A percentile compares a stretch with the other conserved stretches of the same genome.
Conservation (phyloP, 768 basidiomycete genomes). For the Boletus vinaceobasis region DNA sequence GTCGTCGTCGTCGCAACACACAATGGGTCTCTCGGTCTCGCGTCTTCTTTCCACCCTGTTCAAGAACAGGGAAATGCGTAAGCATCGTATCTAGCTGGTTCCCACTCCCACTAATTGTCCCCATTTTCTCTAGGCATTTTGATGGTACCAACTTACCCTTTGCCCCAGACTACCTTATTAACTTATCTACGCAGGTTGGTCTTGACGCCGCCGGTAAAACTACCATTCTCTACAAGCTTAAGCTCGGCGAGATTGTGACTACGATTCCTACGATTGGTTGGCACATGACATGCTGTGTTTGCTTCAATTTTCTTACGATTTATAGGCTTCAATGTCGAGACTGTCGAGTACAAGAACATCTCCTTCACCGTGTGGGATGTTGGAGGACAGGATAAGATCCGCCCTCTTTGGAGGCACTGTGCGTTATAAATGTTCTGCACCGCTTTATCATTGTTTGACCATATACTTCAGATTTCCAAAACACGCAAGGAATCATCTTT, state of each 20-base stretch:
- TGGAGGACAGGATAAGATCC: slow-evolving; percentile 99
- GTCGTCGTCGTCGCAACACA: slow-evolving; percentile 34
- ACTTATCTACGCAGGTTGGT: slow-evolving; percentile 65
- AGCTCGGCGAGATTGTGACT: slow-evolving; percentile 99
- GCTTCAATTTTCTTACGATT: slow-evolving; percentile 13
- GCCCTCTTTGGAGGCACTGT: slow-evolving; percentile 99
- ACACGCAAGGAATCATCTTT: slow-evolving; percentile 99
- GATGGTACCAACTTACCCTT: slow-evolving; percentile 59
- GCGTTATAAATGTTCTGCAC: slow-evolving; percentile 35
- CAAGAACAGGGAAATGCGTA: slow-evolving; percentile 99
- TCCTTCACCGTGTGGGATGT: slow-evolving; percentile 99
- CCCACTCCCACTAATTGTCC: slow-evolving; percentile 22
- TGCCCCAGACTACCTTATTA: slow-evolving; percentile 12
- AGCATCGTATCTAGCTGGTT: slow-evolving; percentile 34
- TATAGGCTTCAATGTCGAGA: slow-evolving; percentile 98
- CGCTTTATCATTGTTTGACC: slow-evolving; percentile 11
- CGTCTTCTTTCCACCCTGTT: slow-evolving; percentile 79
- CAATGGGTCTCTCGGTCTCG: slow-evolving; percentile 80
- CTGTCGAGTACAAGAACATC: slow-evolving; percentile 99
- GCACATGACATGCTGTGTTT: slow-evolving; percentile 30
- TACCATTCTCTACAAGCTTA: slow-evolving; percentile 98
- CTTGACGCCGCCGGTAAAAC: slow-evolving; percentile 99
- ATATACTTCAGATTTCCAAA: slow-evolving; percentile 86
- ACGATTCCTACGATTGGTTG: slow-evolving; percentile 99
- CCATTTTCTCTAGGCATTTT: slow-evolving; percentile 74